phyloP scores from a whole-genome alignment of 2,329 filamentous ascomycete genomes.

The Stemphylium lycopersici region DNA sequence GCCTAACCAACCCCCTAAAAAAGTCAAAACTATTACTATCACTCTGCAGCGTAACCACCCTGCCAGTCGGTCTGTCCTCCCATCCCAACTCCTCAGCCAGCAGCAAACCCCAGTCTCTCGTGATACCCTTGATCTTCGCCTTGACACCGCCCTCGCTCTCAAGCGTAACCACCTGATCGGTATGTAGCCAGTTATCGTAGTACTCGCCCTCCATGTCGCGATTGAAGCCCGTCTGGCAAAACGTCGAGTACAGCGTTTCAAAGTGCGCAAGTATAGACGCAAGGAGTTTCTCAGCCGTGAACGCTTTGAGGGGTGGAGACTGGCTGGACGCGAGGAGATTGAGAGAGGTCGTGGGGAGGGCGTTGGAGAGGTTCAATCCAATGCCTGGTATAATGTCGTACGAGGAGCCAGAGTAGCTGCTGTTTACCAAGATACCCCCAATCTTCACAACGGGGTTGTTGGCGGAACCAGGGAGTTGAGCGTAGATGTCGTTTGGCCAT shows the following conservation, averaged over 20 bases:
- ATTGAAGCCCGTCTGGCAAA: slow-evolving; percentile 77
- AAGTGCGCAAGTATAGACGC: slow-evolving; percentile 80
- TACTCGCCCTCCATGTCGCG: slow-evolving; percentile 72
- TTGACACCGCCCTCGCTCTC: slow-evolving; percentile 78
- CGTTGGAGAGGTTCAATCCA: slow-evolving; percentile 85
- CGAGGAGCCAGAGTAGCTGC: slow-evolving; percentile 73
- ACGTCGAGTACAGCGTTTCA: slow-evolving; percentile 76
- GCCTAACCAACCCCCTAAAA: slow-evolving; percentile 83
- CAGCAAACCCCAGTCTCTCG: slow-evolving; percentile 87
- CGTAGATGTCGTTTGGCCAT: slow-evolving; percentile 92
- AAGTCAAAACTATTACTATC: slow-evolving; percentile 99
- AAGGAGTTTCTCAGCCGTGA: slow-evolving; percentile 79
- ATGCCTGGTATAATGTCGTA: slow-evolving; percentile 85
- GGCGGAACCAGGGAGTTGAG: slow-evolving; percentile 57
- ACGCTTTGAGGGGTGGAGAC: slow-evolving; percentile 54
- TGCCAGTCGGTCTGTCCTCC: slow-evolving; percentile 76
- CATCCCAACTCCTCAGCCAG: slow-evolving; percentile 80
- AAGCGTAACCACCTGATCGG: slow-evolving; percentile 69
- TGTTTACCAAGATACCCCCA: slow-evolving; percentile 90
- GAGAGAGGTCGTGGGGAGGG: slow-evolving; percentile 84
- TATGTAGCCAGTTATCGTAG: slow-evolving; percentile 76
- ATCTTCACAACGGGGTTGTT: slow-evolving; percentile 77
- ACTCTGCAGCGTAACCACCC: slow-evolving; percentile 83
- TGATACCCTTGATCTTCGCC: slow-evolving; percentile 85
- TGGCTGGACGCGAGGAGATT: slow-evolving; percentile 66